Conservation (phyloP, 2,329 filamentous ascomycete species). For the Chaetomium olivaceum region DNA sequence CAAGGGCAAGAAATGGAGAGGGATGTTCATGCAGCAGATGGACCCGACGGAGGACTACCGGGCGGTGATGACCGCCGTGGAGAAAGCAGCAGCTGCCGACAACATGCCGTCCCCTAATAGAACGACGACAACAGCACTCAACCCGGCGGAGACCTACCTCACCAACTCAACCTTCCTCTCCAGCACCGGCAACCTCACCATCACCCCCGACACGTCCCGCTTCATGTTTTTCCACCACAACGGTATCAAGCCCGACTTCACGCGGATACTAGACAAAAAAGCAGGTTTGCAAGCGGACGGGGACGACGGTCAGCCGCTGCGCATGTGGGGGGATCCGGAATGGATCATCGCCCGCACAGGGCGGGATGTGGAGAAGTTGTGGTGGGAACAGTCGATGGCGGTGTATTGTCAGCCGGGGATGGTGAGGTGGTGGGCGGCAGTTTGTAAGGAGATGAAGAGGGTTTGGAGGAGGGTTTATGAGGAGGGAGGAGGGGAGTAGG, state of each 20-base stretch:
- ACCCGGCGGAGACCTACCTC: neutral
- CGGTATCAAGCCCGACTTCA: slow-evolving; percentile 41
- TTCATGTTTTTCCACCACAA: slow-evolving; percentile 42
- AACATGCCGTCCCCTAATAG: neutral
- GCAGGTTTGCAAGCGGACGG: slow-evolving; percentile 28
- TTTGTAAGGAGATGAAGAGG: slow-evolving; percentile 36
- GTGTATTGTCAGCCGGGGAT: slow-evolving; percentile 35
- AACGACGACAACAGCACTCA: neutral
- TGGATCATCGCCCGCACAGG: slow-evolving; percentile 34
- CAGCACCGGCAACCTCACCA: slow-evolving; percentile 9
- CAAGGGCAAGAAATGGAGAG: slow-evolving; percentile 20
- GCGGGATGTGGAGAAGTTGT: slow-evolving; percentile 39
- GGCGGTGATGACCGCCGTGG: slow-evolving; percentile 24
- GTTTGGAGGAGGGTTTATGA: slow-evolving; percentile 47
- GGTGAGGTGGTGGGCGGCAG: neutral
- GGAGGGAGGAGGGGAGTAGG: neutral
- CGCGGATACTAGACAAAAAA: slow-evolving; percentile 28
- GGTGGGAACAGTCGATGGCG: slow-evolving; percentile 38
- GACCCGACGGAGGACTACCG: slow-evolving; percentile 29
- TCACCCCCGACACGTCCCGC: slow-evolving; percentile 25
- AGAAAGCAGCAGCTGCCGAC: slow-evolving; percentile 16
- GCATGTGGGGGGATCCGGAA: slow-evolving; percentile 37
- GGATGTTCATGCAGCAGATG: slow-evolving; percentile 29
- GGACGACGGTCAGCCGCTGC: slow-evolving; percentile 29
- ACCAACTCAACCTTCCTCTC: slow-evolving; percentile 24